phyloP scores from a whole-genome alignment of 352 stramenopile species.

The Phytophthora podocarpi region DNA sequence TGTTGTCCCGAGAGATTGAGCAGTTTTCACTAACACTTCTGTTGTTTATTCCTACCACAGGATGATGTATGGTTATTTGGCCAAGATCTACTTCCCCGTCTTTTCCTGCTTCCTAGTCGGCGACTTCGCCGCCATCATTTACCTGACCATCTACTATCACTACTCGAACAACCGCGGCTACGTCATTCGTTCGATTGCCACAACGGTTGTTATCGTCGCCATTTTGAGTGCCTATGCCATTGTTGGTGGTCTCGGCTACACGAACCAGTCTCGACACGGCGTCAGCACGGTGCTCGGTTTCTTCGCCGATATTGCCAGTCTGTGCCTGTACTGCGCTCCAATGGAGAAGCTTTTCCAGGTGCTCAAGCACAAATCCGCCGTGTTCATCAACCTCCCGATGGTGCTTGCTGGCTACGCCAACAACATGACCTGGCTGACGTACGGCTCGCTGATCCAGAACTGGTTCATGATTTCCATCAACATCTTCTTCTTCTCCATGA shows the following conservation, averaged over 20 bases:
- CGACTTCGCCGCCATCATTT: slow-evolving; percentile 42
- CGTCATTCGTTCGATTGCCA: slow-evolving; percentile 30
- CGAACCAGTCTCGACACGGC: slow-evolving; percentile 38
- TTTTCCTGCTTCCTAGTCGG: slow-evolving; percentile 48
- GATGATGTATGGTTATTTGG: slow-evolving; percentile 60
- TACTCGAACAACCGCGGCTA: slow-evolving; percentile 40
- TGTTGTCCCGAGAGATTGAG: not conserved
- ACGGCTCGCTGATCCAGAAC: slow-evolving; percentile 40
- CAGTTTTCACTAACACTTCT: slow-evolving; percentile 1
- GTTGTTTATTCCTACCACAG: slow-evolving; percentile 11
- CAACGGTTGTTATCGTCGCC: slow-evolving; percentile 20
- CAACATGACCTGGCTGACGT: slow-evolving; percentile 59
- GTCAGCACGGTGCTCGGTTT: slow-evolving; percentile 40
- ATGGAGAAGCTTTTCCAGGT: slow-evolving; percentile 58
- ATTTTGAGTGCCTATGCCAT: slow-evolving; percentile 43
- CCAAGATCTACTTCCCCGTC: slow-evolving; percentile 53
- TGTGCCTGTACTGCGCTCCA: slow-evolving; percentile 48
- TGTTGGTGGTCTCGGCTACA: slow-evolving; percentile 36
- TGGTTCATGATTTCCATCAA: slow-evolving; percentile 48
- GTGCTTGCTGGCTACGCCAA: slow-evolving; percentile 49
- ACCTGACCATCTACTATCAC: slow-evolving; percentile 58
- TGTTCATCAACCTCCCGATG: slow-evolving; percentile 53
- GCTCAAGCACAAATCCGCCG: slow-evolving; percentile 46
- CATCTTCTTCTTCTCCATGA: slow-evolving; percentile 42
- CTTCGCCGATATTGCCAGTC: slow-evolving; percentile 36